Conservation (phyloP, 106 monocot species). For the Dioscorea dumetorum region DNA sequence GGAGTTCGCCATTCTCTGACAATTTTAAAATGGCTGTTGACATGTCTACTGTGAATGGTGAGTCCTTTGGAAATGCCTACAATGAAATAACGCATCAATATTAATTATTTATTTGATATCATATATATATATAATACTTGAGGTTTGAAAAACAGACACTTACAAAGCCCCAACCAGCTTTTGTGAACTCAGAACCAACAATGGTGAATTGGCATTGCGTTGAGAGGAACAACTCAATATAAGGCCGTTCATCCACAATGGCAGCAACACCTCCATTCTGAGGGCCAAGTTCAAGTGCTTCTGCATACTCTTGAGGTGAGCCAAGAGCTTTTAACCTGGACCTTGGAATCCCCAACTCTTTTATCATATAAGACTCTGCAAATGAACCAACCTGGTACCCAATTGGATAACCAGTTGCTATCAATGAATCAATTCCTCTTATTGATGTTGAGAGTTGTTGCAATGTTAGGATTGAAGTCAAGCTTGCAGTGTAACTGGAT, state of each 20-base stretch:
- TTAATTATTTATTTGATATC: neutral
- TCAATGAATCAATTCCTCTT: slow-evolving; percentile 12
- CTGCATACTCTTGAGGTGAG: slow-evolving; percentile 3
- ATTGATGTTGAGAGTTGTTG: slow-evolving; percentile 9
- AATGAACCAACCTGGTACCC: slow-evolving; percentile 10
- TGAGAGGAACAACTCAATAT: slow-evolving; percentile 20
- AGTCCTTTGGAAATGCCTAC: slow-evolving; percentile 34
- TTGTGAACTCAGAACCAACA: slow-evolving; percentile 27
- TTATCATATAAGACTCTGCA: slow-evolving; percentile 4
- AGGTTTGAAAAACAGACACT: slow-evolving; percentile 6
- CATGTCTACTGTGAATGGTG: slow-evolving; percentile 27
- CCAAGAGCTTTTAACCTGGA: slow-evolving; percentile 4
- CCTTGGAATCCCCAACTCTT: slow-evolving; percentile 5
- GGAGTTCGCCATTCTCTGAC: slow-evolving; percentile 37
- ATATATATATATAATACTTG: no score
- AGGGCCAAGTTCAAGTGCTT: slow-evolving; percentile 14
- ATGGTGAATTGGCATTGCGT: slow-evolving; percentile 19
- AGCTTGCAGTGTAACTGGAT: slow-evolving; percentile 20
- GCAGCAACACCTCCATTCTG: slow-evolving; percentile 17
- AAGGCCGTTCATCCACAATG: slow-evolving; percentile 15
- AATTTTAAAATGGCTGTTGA: slow-evolving; percentile 33
- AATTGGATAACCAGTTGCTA: slow-evolving; percentile 4
- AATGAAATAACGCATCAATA: neutral
- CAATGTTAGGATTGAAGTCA: slow-evolving; percentile 25
- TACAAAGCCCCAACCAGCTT: slow-evolving; percentile 41